Conservation (phyloP, 2,329 filamentous ascomycete species). For the Microsporum audouinii region DNA sequence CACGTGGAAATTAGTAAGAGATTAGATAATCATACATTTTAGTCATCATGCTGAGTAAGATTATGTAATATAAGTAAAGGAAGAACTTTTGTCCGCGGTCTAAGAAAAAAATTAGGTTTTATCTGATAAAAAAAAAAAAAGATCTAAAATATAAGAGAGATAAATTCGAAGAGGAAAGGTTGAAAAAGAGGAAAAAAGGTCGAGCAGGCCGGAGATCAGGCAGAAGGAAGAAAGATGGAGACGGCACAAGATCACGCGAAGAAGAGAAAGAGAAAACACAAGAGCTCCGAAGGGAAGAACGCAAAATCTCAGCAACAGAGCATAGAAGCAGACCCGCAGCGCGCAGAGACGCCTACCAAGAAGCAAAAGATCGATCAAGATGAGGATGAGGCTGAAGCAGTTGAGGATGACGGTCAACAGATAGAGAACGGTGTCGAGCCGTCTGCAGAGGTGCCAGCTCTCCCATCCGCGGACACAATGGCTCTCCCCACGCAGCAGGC, state of each 20-base stretch:
- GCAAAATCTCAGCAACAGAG: not conserved
- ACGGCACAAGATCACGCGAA: conserved; percentile 29
- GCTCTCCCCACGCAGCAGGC: conserved; percentile 48
- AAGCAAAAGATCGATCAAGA: conserved; percentile 14
- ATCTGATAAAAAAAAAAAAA: not conserved
- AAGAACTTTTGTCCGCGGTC: too few relatives aligned
- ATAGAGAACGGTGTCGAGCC: conserved; percentile 25
- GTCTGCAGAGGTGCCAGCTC: conserved; percentile 28
- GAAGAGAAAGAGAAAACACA: conserved; percentile 38
- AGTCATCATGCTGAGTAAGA: not conserved
- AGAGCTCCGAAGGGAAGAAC: conserved; percentile 16
- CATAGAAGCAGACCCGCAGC: not conserved
- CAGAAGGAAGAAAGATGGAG: conserved; percentile 21
- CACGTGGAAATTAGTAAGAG: not conserved
- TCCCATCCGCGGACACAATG: conserved; percentile 43
- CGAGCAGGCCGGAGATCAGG: too few relatives aligned
- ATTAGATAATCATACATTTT: not conserved
- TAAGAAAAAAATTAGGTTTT: too few relatives aligned
- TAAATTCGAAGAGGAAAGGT: conserved; percentile 7
- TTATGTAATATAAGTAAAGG: not conserved
- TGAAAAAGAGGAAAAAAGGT: not conserved
- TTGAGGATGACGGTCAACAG: not conserved
- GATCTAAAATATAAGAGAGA: too few relatives aligned
- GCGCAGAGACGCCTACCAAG: conserved; percentile 2
- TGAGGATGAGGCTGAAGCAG: conserved; percentile 21